A percentile compares a stretch with the other conserved stretches of the same genome.
Evolutionary conservation across 1,139 yeast genomes (phyloP).

Genomic region (Zygoascus meyerae): DNA sequence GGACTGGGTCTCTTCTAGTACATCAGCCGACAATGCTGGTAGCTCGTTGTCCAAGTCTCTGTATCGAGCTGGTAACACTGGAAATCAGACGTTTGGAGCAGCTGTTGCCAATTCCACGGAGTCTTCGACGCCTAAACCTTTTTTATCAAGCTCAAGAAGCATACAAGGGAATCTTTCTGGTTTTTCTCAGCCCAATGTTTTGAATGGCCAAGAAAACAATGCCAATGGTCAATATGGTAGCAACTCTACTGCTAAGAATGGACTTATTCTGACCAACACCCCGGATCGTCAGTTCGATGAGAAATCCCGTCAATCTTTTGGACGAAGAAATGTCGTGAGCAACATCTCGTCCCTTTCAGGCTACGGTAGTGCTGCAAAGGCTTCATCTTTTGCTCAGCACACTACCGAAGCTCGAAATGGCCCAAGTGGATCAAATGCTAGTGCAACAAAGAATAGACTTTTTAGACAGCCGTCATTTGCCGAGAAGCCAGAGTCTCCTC

Average conservation of each 20-base stretch:
- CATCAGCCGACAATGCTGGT: background rate
- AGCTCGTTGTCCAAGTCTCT: too few relatives aligned
- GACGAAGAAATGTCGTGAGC: constrained; percentile 2
- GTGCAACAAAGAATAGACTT: background rate
- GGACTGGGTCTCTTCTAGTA: constrained; percentile 1
- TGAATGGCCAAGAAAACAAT: background rate
- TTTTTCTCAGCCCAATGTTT: background rate
- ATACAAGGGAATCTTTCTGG: background rate
- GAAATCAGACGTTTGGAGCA: too few relatives aligned
- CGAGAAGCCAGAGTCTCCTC: constrained; percentile 1
- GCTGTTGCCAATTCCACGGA: too few relatives aligned
- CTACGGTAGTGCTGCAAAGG: constrained; percentile 6
- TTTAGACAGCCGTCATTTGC: constrained; percentile 1
- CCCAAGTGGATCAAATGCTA: background rate
- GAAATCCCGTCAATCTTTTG: background rate
- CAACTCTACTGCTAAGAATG: background rate
- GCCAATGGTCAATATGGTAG: background rate
- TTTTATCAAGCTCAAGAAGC: too few relatives aligned
- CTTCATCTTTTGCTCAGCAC: background rate
- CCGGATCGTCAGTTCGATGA: constrained; percentile 9
- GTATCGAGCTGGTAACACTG: too few relatives aligned
- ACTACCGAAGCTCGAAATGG: background rate
- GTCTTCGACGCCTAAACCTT: too few relatives aligned
- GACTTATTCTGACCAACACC: constrained; percentile 4
- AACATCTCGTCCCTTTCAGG: constrained; percentile 5